Conservation (phyloP, 441 rosid genomes). For the Metrosideros polymorpha region DNA sequence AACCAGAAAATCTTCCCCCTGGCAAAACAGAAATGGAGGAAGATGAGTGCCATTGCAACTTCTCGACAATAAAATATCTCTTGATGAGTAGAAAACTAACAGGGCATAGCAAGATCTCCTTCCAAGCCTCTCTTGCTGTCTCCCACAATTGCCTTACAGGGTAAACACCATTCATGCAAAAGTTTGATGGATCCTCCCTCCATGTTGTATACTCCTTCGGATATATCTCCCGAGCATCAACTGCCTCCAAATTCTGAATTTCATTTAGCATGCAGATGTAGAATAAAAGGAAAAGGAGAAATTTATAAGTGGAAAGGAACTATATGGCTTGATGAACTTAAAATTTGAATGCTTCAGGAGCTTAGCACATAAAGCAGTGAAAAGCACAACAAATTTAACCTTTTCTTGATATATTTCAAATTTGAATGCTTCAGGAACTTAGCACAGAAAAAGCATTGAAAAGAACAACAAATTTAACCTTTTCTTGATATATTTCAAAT, state of each 20-base stretch:
- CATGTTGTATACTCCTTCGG: conserved; percentile 42
- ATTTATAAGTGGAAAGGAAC: neutral
- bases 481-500: neutral
- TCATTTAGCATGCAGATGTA: conserved; percentile 18
- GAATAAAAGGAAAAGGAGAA: neutral
- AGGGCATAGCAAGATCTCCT: conserved; percentile 41
- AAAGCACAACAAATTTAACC: neutral
- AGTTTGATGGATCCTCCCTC: conserved; percentile 60
- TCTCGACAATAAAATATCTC: neutral
- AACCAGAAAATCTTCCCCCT: conserved; percentile 45
- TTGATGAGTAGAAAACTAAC: conserved; percentile 15
- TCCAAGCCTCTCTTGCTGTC: conserved; percentile 61
- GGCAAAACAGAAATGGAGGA: conserved; percentile 5
- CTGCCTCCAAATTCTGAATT: conserved; percentile 64
- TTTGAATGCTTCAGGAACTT: neutral
- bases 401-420: neutral
- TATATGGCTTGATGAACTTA: neutral
- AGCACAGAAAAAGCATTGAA: neutral
- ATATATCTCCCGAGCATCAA: conserved; percentile 45
- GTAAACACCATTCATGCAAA: conserved; percentile 46
- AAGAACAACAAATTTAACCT: neutral
- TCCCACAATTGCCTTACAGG: conserved; percentile 44
- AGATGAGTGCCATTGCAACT: neutral
- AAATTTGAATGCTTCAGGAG: neutral
- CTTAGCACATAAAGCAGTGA: neutral